Conservation (phyloP, 2,329 filamentous ascomycete species). For the Diaporthe sp. region DNA sequence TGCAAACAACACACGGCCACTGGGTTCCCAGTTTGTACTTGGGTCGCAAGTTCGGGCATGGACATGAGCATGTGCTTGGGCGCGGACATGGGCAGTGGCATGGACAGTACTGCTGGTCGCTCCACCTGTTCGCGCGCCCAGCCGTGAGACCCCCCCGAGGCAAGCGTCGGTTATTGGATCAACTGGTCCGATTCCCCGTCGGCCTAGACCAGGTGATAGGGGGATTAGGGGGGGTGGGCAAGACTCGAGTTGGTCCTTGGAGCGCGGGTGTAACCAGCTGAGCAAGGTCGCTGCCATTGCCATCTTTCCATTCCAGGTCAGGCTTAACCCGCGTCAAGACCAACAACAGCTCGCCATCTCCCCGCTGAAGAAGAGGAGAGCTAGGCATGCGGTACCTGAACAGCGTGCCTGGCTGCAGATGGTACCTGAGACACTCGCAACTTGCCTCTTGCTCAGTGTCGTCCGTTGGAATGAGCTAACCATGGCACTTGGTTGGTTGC, state of each 20-base stretch:
- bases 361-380: background rate
- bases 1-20: constrained; percentile 33
- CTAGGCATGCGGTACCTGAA: constrained; percentile 33
- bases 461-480: constrained; percentile 24
- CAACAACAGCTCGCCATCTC: constrained; percentile 17
- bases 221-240: constrained; percentile 10
- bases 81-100: constrained; percentile 10
- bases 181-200: constrained; percentile 25
- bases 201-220: constrained; percentile 26
- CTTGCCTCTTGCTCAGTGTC: background rate
- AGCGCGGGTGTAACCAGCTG: constrained; percentile 34
- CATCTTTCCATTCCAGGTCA: constrained; percentile 27
- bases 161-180: constrained; percentile 34
- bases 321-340: constrained; percentile 3
- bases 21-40: constrained; percentile 30
- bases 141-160: constrained; percentile 28
- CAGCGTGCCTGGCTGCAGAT: constrained; percentile 26
- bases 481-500: constrained; percentile 28
- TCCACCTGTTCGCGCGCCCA: constrained; percentile 40
- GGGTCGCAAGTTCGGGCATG: constrained; percentile 14
- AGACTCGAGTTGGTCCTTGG: constrained; percentile 20
- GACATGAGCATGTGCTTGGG: constrained; percentile 29
- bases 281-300: constrained; percentile 20
- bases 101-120: constrained; percentile 28
- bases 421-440: constrained; percentile 36